Percentiles rank a stretch among this genome's conserved stretches.
phyloP scores from a whole-genome alignment of 352 stramenopile genomes.

The Globisporangium uncinulatum region DNA sequence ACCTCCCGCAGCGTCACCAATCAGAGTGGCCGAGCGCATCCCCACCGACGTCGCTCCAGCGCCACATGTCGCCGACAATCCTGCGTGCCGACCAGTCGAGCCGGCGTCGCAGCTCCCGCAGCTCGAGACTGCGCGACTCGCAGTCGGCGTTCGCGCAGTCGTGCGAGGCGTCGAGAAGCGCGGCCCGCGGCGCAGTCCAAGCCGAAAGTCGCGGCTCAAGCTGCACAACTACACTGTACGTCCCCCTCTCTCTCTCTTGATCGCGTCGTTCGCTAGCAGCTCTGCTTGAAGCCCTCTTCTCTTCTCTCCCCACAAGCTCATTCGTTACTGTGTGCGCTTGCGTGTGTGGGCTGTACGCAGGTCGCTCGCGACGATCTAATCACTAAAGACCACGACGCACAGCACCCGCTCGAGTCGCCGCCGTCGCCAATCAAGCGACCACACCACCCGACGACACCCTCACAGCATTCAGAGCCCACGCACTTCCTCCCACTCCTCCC shows the following conservation, averaged over 20 bases:
- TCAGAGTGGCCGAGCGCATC: neutral
- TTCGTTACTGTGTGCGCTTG: no score
- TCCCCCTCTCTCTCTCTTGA: neutral
- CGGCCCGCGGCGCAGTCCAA: conserved; percentile 37
- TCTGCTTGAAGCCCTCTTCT: no score
- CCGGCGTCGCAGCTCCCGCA: conserved; percentile 39
- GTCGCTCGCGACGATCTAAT: neutral
- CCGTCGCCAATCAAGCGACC: conserved; percentile 5
- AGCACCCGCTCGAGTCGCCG: neutral
- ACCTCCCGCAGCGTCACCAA: conserved; percentile 3
- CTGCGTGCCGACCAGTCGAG: conserved; percentile 17
- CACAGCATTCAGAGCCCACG: neutral
- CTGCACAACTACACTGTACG: conserved; percentile 62
- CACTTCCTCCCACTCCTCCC: conserved; percentile 29
- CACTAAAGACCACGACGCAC: neutral
- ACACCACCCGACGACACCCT: neutral
- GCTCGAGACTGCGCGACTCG: conserved; percentile 45
- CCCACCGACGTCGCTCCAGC: no score
- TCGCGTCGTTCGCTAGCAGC: no score
- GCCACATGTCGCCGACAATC: neutral
- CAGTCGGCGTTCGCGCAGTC: conserved; percentile 47
- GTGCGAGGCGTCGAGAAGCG: conserved; percentile 46
- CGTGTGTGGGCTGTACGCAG: neutral
- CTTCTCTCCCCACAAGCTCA: no score
- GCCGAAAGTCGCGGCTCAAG: conserved; percentile 43